Percentiles rank a stretch among this genome's conserved stretches.
Conservation (phyloP, 1,139 yeast species). For the Blastobotrys persicus region DNA sequence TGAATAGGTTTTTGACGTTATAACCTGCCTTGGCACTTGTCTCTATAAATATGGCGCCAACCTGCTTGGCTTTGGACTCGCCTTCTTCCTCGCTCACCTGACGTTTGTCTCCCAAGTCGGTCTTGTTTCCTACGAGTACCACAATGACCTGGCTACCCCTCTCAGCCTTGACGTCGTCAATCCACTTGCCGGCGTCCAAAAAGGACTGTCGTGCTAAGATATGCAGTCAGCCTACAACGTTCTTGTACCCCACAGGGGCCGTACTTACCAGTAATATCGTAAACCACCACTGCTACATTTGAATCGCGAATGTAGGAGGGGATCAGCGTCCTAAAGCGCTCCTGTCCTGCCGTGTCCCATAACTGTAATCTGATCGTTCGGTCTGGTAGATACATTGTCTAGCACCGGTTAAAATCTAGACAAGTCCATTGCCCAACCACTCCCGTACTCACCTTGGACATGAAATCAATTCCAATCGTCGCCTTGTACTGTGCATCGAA, state of each 20-base stretch:
- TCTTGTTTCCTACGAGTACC: constrained; percentile 78
- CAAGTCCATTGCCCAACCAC: no score
- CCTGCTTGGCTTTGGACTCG: constrained; percentile 68
- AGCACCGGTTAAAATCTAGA: no score
- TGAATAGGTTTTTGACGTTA: constrained; percentile 84
- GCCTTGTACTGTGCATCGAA: constrained; percentile 89
- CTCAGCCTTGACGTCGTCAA: constrained; percentile 77
- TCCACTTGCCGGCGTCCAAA: constrained; percentile 73
- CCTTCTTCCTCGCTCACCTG: constrained; percentile 82
- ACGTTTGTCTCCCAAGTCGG: constrained; percentile 61
- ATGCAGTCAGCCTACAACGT: no score
- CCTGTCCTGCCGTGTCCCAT: constrained; percentile 99
- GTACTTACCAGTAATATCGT: constrained; percentile 79
- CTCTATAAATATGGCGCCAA: constrained; percentile 82
- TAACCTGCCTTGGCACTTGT: constrained; percentile 95
- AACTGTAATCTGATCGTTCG: constrained; percentile 70
- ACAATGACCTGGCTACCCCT: constrained; percentile 68
- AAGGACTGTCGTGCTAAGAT: constrained; percentile 60
- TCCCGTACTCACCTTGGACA: constrained; percentile 53
- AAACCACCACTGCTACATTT: constrained; percentile 94
- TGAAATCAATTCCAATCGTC: constrained; percentile 93
- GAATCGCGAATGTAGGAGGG: constrained; percentile 95
- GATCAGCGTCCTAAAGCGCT: constrained; percentile 87
- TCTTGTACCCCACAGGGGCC: no score
- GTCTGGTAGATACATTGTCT: constrained; percentile 72